These are phyloP conservation scores for Thalassiosira mediterranea DNA, from an alignment of 352 stramenopile species.

Conservation along the genomic window DNA sequence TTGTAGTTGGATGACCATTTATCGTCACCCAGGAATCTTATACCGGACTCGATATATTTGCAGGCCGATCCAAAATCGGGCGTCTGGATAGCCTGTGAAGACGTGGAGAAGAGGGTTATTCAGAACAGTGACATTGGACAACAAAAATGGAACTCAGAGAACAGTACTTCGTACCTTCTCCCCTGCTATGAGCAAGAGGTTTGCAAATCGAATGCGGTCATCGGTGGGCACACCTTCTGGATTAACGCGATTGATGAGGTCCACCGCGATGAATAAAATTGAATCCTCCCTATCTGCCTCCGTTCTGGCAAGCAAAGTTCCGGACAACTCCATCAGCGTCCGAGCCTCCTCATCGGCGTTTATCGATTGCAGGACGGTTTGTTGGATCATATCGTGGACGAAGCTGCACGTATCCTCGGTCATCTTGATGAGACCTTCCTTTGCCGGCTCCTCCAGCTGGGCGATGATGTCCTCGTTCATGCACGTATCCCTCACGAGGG, in stretches of 20 bases:
- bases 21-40: conserved; percentile 23
- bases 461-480: conserved; percentile 11
- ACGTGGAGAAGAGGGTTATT: conserved; percentile 4
- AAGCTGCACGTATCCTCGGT: conserved; percentile 21
- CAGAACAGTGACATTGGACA: no score
- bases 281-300: conserved; percentile 2
- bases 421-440: conserved; percentile 30
- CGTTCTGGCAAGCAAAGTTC: conserved; percentile 12
- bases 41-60: conserved; percentile 28
- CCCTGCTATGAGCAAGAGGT: conserved; percentile 20
- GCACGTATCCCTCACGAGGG: conserved; percentile 11
- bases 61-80: conserved; percentile 26
- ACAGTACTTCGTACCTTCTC: conserved; percentile 2
- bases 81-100: conserved; percentile 16
- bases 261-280: conserved; percentile 27
- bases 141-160: no score
- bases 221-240: neutral
- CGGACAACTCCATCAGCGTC: conserved; percentile 6
- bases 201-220: conserved; percentile 9
- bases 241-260: conserved; percentile 28
- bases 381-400: conserved; percentile 32
- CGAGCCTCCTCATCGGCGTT: neutral
- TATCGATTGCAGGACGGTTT: conserved; percentile 15
- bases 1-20: conserved; percentile 25
- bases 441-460: conserved; percentile 9